Conservation (phyloP, 129 eudicot species). For the Flaveria ramosissima region DNA sequence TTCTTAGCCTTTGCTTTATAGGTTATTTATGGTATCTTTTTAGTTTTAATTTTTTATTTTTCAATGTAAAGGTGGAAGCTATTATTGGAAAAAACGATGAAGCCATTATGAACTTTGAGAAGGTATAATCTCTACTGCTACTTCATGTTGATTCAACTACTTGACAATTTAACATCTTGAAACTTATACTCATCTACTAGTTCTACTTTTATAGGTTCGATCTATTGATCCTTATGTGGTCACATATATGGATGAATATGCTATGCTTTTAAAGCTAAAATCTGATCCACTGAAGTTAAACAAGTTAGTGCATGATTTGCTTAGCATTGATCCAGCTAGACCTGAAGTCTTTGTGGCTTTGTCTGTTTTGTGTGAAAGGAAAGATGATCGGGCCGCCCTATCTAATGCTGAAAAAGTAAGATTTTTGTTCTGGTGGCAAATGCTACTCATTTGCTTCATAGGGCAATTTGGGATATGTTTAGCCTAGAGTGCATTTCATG, state of each 20-base stretch:
- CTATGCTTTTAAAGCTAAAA: slow-evolving; percentile 89
- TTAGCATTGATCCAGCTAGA: slow-evolving; percentile 75
- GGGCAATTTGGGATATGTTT: not conserved
- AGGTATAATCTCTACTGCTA: slow-evolving; percentile 45
- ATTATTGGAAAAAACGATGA: slow-evolving; percentile 81
- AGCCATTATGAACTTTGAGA: slow-evolving; percentile 86
- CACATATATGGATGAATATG: slow-evolving; percentile 98
- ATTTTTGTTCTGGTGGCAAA: slow-evolving; percentile 14
- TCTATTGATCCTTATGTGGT: slow-evolving; percentile 85
- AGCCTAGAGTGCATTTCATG: not conserved
- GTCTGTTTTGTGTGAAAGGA: slow-evolving; percentile 88
- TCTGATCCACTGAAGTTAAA: slow-evolving; percentile 73
- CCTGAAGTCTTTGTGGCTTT: slow-evolving; percentile 98
- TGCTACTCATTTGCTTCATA: slow-evolving; percentile 2
- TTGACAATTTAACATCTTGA: slow-evolving; percentile 11
- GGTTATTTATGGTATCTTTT: not conserved
- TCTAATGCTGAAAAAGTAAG: slow-evolving; percentile 82
- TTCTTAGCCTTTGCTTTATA: not conserved
- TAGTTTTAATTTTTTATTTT: slow-evolving; percentile 28
- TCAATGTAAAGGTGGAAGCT: slow-evolving; percentile 77
- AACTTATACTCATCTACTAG: slow-evolving; percentile 13
- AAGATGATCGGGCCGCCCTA: slow-evolving; percentile 93
- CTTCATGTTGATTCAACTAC: slow-evolving; percentile 22
- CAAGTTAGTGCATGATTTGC: slow-evolving; percentile 87
- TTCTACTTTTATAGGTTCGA: slow-evolving; percentile 59